Evolutionary conservation across 2,329 filamentous ascomycete genomes (phyloP).

Genomic region (Arachnomyces sp.): DNA sequence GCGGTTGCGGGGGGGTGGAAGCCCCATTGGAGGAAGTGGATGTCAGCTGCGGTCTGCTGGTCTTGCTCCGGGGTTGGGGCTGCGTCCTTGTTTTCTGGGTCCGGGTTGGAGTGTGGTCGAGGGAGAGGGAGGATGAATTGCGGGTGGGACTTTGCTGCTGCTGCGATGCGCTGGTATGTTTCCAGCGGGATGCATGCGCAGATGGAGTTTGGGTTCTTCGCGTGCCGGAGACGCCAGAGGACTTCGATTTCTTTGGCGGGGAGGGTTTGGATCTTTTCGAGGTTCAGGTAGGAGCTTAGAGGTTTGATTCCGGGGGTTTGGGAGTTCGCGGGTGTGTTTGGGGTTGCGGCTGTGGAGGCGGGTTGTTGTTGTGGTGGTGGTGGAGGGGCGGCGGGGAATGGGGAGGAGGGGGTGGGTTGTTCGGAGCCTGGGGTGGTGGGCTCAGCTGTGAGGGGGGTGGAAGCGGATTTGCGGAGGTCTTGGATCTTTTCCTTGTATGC

Average conservation of each 20-base stretch:
- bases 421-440: conserved; percentile 21
- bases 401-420: conserved; percentile 6
- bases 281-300: conserved; percentile 63
- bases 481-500: conserved; percentile 80
- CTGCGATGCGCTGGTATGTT: conserved; percentile 66
- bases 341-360: conserved; percentile 27
- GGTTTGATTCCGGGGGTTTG: conserved; percentile 49
- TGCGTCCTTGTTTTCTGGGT: too few relatives aligned
- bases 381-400: conserved; percentile 9
- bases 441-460: conserved; percentile 44
- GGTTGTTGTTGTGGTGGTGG: conserved; percentile 18
- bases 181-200: conserved; percentile 69
- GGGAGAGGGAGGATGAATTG: conserved; percentile 84
- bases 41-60: conserved; percentile 59
- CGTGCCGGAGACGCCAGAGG: conserved; percentile 85
- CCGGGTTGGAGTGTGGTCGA: conserved; percentile 29
- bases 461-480: conserved; percentile 58
- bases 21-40: conserved; percentile 94
- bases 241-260: conserved; percentile 74
- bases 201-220: conserved; percentile 62
- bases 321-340: conserved; percentile 43
- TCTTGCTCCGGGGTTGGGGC: conserved; percentile 7
- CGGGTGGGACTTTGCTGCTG: conserved; percentile 64
- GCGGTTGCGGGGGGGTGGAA: conserved; percentile 60
- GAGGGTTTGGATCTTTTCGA: conserved; percentile 65